phyloP scores from a whole-genome alignment of 306 rosid species.

The Fagus crenata region DNA sequence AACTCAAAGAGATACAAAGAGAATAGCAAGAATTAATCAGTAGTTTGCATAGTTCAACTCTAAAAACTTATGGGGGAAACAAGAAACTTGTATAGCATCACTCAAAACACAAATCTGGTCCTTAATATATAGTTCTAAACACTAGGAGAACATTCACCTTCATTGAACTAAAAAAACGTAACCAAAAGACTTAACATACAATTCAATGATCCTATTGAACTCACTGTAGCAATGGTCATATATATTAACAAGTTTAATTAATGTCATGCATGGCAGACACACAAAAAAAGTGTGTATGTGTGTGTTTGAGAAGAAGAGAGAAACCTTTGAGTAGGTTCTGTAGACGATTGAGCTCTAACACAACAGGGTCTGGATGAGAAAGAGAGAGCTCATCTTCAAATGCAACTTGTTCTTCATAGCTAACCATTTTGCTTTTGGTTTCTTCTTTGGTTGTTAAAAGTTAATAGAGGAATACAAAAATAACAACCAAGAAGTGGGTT shows the following conservation, averaged over 20 bases:
- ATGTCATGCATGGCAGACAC: neutral
- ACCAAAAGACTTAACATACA: neutral
- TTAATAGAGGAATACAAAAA: conserved; percentile 16
- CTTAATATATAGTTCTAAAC: neutral
- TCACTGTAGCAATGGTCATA: neutral
- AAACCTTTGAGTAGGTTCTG: conserved; percentile 73
- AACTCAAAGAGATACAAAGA: too few species aligned
- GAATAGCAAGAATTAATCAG: neutral
- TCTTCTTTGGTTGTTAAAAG: neutral
- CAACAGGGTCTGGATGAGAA: conserved; percentile 54
- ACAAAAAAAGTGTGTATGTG: neutral
- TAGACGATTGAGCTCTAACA: conserved; percentile 68
- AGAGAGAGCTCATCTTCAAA: conserved; percentile 48
- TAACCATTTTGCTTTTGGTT: conserved; percentile 43
- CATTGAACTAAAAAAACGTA: neutral
- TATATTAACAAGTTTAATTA: neutral
- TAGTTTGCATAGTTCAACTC: neutral
- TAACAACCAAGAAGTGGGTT: conserved; percentile 21
- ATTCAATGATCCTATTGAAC: neutral
- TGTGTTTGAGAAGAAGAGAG: conserved; percentile 3
- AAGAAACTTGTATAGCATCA: neutral
- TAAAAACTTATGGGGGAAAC: neutral
- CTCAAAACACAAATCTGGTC: neutral
- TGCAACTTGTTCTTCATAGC: conserved; percentile 49
- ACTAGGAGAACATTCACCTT: neutral